These are phyloP conservation scores for Colletotrichum coccodes DNA, from an alignment of 2,329 filamentous ascomycete genomes.

Conservation along the genomic window DNA sequence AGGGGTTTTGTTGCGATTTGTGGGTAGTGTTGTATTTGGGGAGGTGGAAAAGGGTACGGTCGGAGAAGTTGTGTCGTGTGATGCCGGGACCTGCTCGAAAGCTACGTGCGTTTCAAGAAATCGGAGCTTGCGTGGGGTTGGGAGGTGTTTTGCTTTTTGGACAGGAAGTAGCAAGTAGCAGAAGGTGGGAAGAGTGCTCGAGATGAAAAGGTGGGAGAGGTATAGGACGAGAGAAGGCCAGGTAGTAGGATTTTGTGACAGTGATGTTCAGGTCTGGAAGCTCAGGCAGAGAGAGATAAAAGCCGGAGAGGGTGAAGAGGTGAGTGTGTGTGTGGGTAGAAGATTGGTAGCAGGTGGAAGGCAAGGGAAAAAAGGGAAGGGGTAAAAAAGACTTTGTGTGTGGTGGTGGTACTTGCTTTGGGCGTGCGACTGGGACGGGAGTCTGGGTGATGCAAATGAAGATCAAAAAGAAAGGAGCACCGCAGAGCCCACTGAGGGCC, in stretches of 20 bases:
- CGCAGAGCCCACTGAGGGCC: conserved; percentile 21
- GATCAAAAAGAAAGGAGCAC: conserved; percentile 33
- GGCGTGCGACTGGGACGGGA: not conserved
- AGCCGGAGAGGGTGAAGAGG: conserved; percentile 3
- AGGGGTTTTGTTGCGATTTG: conserved; percentile 36
- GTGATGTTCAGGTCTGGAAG: conserved; percentile 7
- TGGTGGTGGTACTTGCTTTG: not conserved
- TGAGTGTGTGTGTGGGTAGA: conserved; percentile 12
- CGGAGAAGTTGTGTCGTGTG: conserved; percentile 30
- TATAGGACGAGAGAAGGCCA: conserved; percentile 14
- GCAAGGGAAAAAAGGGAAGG: conserved; percentile 16
- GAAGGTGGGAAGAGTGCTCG: not conserved
- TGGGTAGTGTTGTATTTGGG: conserved; percentile 36
- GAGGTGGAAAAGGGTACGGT: conserved; percentile 12
- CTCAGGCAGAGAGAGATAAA: conserved; percentile 22
- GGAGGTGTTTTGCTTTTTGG: not conserved
- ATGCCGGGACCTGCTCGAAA: conserved; percentile 22
- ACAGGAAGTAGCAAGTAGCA: not conserved
- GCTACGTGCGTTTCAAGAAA: conserved; percentile 28
- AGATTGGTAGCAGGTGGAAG: conserved; percentile 7
- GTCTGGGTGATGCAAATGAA: conserved; percentile 32
- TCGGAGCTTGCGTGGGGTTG: conserved; percentile 15
- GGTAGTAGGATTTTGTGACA: conserved; percentile 24
- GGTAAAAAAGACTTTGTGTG: conserved; percentile 25
- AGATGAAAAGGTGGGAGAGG: conserved; percentile 5